Evolutionary conservation across 139 green algal genomes (phyloP).

Genomic region (Micractinium sp.): DNA sequence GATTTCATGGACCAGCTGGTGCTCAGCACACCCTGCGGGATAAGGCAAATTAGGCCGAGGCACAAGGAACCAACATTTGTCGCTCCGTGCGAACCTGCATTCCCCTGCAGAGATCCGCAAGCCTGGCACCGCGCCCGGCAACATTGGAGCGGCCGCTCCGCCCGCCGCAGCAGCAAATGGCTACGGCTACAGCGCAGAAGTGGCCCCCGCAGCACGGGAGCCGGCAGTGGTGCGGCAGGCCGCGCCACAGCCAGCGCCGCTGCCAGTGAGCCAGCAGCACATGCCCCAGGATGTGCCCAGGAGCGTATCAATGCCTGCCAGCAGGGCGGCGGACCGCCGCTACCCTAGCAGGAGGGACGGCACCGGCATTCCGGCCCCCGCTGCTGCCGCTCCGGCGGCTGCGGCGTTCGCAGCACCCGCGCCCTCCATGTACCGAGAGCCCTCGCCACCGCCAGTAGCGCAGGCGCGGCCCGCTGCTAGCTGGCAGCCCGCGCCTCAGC

Average conservation of each 20-base stretch:
- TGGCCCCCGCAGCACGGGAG: not conserved
- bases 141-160: not conserved
- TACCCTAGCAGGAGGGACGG: not conserved
- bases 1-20: not conserved
- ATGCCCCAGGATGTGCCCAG: not conserved
- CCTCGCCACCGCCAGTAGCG: not conserved
- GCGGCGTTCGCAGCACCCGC: not conserved
- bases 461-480: not conserved
- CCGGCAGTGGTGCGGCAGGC: not conserved
- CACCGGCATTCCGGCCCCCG: not conserved
- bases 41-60: too few relatives aligned
- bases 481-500: not conserved
- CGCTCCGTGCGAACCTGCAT: too few relatives aligned
- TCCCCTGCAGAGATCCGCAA: conserved; percentile 37
- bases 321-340: not conserved
- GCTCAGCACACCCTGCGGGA: too few relatives aligned
- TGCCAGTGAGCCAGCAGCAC: not conserved
- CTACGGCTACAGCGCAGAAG: not conserved
- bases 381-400: not conserved
- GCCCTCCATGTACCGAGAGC: not conserved
- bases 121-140: conserved; percentile 5
- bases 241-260: not conserved
- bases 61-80: too few relatives aligned
- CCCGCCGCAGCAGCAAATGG: not conserved
- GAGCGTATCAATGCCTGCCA: not conserved